Evolutionary conservation across 2,329 filamentous ascomycete species (phyloP), one percentile per base, ranked within the genome.

Genomic region (Gaeumannomyces sp.): DNA sequence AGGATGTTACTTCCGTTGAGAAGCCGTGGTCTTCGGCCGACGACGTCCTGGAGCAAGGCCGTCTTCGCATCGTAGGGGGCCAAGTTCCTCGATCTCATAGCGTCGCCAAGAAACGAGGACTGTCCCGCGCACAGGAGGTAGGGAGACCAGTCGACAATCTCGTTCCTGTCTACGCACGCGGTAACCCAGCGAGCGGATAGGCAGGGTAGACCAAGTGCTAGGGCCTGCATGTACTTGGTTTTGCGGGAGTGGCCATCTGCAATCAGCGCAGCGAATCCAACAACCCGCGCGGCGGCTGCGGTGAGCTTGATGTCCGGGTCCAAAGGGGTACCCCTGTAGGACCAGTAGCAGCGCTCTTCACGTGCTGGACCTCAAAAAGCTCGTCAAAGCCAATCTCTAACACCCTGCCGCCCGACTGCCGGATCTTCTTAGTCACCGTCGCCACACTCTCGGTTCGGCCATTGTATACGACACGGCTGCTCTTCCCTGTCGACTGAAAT

Each of bases 191-290:
- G 88, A 7, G 87, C 84, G 7, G 92, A 89, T 1, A 99, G 81
- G 71, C 93, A 97, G 0, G 95, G 95, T 0, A 99, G 77, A 0
- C 92, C 92, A 0, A 99, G 84, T 0, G 95, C 93, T 2, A 99
- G 84, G 0, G 95, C 95, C 77, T 98, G 93, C 82, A 98, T 91
- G 75, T 95, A 97, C 74, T 98, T 99, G 62, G 88, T 85, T 68
- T 92, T 93, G 60, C 94, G 87, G 8, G 91, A 95, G 74, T 97
- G 90, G 5, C 86, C 85, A 72, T 98, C 92, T 0, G 93, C 89
- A 66, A 99, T 91, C 19, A 98, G 79, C 4, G 92, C 93, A 0
- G 91, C 87, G 72, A 99, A 98, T 0, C 91, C 89, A 1, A 88
- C 79, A 2, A 82, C 77, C 50, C 78, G 72, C 28, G 84, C 83